phyloP scores from a whole-genome alignment of 2,329 filamentous ascomycete species.

The Biscogniauxia sp. region DNA sequence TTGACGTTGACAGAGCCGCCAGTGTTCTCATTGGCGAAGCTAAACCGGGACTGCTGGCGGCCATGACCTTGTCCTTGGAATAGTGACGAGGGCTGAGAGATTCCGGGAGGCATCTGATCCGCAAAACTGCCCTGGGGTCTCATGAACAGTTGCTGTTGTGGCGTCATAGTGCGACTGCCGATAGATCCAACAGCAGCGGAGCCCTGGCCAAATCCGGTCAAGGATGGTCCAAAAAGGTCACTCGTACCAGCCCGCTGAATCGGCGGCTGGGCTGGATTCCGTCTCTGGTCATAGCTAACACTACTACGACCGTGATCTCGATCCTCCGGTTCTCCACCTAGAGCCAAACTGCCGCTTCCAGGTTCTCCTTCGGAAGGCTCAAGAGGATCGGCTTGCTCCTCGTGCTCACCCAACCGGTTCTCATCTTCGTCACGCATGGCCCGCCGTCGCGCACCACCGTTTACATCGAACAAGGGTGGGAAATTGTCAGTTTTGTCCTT shows the following conservation, averaged over 20 bases:
- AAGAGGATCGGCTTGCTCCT: slow-evolving; percentile 44
- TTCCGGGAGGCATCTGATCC: slow-evolving; percentile 59
- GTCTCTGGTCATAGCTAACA: slow-evolving; percentile 55
- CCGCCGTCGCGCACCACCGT: slow-evolving; percentile 78
- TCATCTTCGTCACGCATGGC: slow-evolving; percentile 73
- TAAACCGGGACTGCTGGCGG: slow-evolving; percentile 83
- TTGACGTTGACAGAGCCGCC: slow-evolving; percentile 66
- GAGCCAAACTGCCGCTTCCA: slow-evolving; percentile 79
- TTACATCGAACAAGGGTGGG: slow-evolving; percentile 78
- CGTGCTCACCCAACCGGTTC: slow-evolving; percentile 46
- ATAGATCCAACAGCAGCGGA: slow-evolving; percentile 56
- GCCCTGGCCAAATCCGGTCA: slow-evolving; percentile 49
- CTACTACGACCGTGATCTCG: slow-evolving; percentile 55
- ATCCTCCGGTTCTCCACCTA: slow-evolving; percentile 92
- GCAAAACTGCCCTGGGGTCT: slow-evolving; percentile 60
- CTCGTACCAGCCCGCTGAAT: slow-evolving; percentile 63
- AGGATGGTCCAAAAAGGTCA: slow-evolving; percentile 52
- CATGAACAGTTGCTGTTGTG: slow-evolving; percentile 74
- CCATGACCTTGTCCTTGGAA: slow-evolving; percentile 67
- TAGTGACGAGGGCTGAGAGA: slow-evolving; percentile 49
- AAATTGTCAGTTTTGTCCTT: slow-evolving; percentile 37
- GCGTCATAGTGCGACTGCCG: slow-evolving; percentile 72
- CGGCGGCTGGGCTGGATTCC: slow-evolving; percentile 71
- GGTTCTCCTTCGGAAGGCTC: slow-evolving; percentile 67
- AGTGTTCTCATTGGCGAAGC: slow-evolving; percentile 75